These are phyloP conservation scores for Tilletia walkeri DNA, from an alignment of 1,284 basidiomycete genomes.

Conservation along the genomic window DNA sequence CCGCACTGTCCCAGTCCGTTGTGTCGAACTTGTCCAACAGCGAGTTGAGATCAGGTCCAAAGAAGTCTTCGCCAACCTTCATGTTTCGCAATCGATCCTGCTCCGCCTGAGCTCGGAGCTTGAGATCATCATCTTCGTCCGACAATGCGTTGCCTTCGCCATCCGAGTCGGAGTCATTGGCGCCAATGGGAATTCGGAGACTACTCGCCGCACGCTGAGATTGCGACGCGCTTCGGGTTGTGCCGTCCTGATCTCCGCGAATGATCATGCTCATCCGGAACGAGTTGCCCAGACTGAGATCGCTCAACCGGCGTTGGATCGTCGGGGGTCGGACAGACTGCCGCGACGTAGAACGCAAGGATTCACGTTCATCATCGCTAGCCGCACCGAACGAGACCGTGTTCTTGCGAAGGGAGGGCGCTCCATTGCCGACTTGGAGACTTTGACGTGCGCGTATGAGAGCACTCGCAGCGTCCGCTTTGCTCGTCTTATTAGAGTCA, in stretches of 20 bases:
- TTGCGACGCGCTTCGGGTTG: conserved; percentile 17
- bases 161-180: conserved; percentile 35
- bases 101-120: conserved; percentile 37
- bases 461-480: conserved; percentile 8
- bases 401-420: neutral
- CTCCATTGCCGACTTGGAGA: neutral
- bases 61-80: conserved; percentile 52
- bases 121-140: conserved; percentile 36
- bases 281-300: conserved; percentile 42
- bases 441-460: neutral
- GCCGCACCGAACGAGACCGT: conserved; percentile 16
- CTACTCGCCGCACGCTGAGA: conserved; percentile 6
- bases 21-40: conserved; percentile 41
- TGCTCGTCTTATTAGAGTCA: neutral
- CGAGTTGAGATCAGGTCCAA: conserved; percentile 36
- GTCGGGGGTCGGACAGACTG: conserved; percentile 25
- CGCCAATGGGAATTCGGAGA: conserved; percentile 24
- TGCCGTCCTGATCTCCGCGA: conserved; percentile 13
- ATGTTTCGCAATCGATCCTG: conserved; percentile 46
- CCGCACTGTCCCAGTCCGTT: conserved; percentile 29
- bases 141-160: conserved; percentile 19
- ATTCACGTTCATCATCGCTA: neutral
- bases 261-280: conserved; percentile 43
- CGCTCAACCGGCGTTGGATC: conserved; percentile 34
- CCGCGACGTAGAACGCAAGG: neutral